Evolutionary conservation across 2,329 filamentous ascomycete genomes (phyloP), one percentile per base, ranked within the genome.

Genomic region (Akanthomyces lecanii): DNA sequence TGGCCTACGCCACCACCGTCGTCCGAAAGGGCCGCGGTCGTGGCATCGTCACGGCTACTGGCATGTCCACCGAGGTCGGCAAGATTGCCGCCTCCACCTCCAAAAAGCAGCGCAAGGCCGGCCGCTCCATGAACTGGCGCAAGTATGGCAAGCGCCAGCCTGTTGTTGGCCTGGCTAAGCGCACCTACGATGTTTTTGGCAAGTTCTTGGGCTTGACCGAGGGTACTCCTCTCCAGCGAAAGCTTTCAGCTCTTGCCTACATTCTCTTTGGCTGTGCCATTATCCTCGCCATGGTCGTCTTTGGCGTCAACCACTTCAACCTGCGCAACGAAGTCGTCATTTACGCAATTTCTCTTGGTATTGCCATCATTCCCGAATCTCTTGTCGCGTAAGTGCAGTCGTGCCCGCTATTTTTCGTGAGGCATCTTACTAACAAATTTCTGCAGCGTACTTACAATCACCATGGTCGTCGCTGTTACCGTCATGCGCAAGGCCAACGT

Each of bases 151-250:
- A 81, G 72, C 74, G 74, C 21, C 79, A 81, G 69, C 78, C 80
- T 2, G 71, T 81, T 11, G 76, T 82, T 18, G 81, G 81, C 16
- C 70, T 80, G 33, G 65, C 73, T 4, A 81, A 77, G 71, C 81
- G 81, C 56, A 74, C 75, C 36, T 82, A 79, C 63, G 78, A 82
- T 67, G 74, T 79, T 21, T 67, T 82, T 51, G 82, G 82, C 67
- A 83, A 85, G 72, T 86, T 88, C 68, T 79, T 89, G 60, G 86
- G 83, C 55, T 71, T 85, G 30, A 82, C 81, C 4, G 81, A 87
- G 64, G 91, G 91, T 36, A 95, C 91, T 2, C 91, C 91, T 3
- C 79, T 95, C 55, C 90, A 93, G 75, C 85, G 88, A 66, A 92
- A 91, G 75, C 79, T 95, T 57, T 89, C 89, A 64, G 89, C 90